Evolutionary conservation across 2,329 filamentous ascomycete species (phyloP), one percentile per base, ranked within the genome.

Genomic region (Blastomyces gilchristii): DNA sequence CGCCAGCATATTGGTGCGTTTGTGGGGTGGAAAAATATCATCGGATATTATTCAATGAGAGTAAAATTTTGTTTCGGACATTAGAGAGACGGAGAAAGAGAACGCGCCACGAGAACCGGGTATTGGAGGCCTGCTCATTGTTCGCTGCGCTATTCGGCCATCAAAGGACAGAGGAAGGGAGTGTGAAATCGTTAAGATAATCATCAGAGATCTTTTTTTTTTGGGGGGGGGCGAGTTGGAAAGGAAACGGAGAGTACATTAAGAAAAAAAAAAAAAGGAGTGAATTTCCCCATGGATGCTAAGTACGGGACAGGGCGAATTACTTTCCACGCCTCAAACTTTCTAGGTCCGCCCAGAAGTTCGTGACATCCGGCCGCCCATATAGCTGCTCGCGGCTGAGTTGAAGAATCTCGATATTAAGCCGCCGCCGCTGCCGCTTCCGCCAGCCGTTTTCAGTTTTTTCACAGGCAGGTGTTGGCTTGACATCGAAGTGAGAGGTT

Each of bases 381-480:
- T 75, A 65, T 79, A 78, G 1, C 75, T 74, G 8, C 73, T 72
- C 0, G 76, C 72, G 8, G 77, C 76, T 6, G 76, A 77, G 31
- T 73, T 76, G 58, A 79, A 70, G 67, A 79, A 76, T 18, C 77
- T 70, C 37, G 76, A 76, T 56, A 79, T 75, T 37, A 79, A 72
- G 37, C 77, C 74, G 31, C 73, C 70, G n/a, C 71, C 66, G 45
- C 70, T 62, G 7, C 60, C 68, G 2, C 66, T 60, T 47, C 72
- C 68, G 28, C 67, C 68, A 31, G 71, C 68, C 28, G 71, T 69
- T 65, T 76, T 78, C 65, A 75, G 69, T 64, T 78, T 78, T 71
- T 79, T 79, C 64, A 68, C 70, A 1, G 77, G 71, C 63, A 77
- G 73, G 39, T 74, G 67, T 22, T 73, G 67, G 4, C 70, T 69